Base-by-base conservation (phyloP, 768 basidiomycete genomes). In the Rhodotorula graminis region DNA sequence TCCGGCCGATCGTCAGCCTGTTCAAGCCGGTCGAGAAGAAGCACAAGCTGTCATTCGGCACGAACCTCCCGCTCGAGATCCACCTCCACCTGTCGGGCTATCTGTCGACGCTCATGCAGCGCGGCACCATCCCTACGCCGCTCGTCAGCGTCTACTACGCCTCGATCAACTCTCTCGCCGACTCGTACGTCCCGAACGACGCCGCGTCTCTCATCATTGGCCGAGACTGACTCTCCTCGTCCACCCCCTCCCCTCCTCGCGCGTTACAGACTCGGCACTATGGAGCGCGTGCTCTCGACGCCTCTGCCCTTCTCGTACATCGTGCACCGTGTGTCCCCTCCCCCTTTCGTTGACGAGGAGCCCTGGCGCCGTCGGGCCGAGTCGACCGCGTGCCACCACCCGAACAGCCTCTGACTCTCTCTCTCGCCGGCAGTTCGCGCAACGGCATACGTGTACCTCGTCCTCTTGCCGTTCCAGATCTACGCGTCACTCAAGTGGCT, bases 251-350 rank as follows among this genome's bases (percentile, higher is more conserved):
- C 14, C 19, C 18, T 52, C 50, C 23, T 12, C 25, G 14, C 31
- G 7, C 9, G 19, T 19, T 1, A 10, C 56, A 57, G 56, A 11
- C 62, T 82, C 16, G 75, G 80, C 8, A 77, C 77, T 23, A 75
- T 79, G 29, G 80, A 80, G 31, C 78, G 80, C 29, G 76, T 81
- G 6, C 77, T 80, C 15, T 78, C 80, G 4, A 79, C 80, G 1
- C 80, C 80, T 0, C 71, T 81, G 31, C 81, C 81, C 14, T 81
- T 79, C 73, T 55, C 61, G 15, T 66, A 66, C 65, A 8, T 29
- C 15, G 27, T 59, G 2, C 65, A 66, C 33, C 61, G 65, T 55
- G 69, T 12, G 69, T 62, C 14, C 42, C 55, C 23, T 60, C 69
- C 58, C 64, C 9, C 37, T 37, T 37, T n/a, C n/a, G n/a, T n/a